Base-by-base conservation (phyloP, 805 yeast species). In the Ogataea paradorogensis region DNA sequence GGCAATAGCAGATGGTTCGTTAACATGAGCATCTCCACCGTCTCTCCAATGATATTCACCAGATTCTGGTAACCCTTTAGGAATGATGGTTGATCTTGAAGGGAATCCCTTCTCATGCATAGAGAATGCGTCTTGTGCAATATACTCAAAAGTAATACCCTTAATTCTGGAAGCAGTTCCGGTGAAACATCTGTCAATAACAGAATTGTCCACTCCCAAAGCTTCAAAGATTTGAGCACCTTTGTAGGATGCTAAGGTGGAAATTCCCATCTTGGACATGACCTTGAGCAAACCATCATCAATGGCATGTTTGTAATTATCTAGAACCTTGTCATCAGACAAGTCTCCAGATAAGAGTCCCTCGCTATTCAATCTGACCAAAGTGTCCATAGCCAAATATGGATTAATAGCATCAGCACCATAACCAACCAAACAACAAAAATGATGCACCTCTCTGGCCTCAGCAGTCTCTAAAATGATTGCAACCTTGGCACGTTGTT, bases 21-120 rank as follows among this genome's bases (percentile, higher is more conserved):
- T 91, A 46, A 93, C 78, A 63, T 93, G 97, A 42, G 91, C 82
- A 57, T 88, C 95, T 51, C 98, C 99, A 59, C 98, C 98, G 60
- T 91, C 98, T 70, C 99, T 81, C 95, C 96, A 91, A 66, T 93
- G 95, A 60, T 89, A 93, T 63, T 93, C 98, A 66, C 99, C 99
- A 45, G 90, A 78, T 66, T 91, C 98, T 22, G 96, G 95, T 47
- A 93, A 73, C 10, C 84, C 82, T 26, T 78, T 71, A 25, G 87
- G 89, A 55, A 76, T 73, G 48, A 84, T 67, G 18, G 88, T 80
- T 11, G 70, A 75, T 59, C 96, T 76, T 24, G 79, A 59, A 38
- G 98, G 97, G 64, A 71, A 91, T 14, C 96, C 99, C 51, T 89
- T 78, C 62, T 86, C 95, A 65, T 91, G 99, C 65, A 91, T 63